Evolutionary conservation across 805 yeast species (phyloP).

Genomic region (Barnettozyma salicaria): DNA sequence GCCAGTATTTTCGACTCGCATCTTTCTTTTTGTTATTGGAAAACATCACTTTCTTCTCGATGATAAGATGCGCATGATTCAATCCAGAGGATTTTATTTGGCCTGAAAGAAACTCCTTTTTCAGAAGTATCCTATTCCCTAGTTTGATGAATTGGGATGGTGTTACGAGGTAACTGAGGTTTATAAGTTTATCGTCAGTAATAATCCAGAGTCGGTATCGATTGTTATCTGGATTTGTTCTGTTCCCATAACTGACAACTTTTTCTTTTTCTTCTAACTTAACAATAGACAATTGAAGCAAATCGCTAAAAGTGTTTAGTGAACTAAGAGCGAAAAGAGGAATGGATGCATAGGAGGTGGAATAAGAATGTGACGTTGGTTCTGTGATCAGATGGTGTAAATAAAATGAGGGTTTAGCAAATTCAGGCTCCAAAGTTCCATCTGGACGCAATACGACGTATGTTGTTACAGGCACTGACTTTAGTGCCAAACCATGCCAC

Average conservation of each 20-base stretch:
- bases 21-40: constrained; percentile 1
- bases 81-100: constrained; percentile 22
- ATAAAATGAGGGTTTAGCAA: constrained; percentile 31
- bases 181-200: constrained; percentile 10
- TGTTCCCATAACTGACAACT: constrained; percentile 1
- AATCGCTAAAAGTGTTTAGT: constrained; percentile 22
- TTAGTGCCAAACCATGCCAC: constrained; percentile 50
- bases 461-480: constrained; percentile 34
- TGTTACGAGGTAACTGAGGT: constrained; percentile 18
- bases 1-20: constrained; percentile 30
- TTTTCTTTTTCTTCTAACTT: constrained; percentile 15
- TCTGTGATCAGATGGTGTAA: constrained; percentile 27
- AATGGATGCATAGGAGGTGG: constrained; percentile 19
- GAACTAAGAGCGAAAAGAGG: constrained; percentile 31
- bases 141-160: constrained; percentile 28
- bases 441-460: constrained; percentile 27
- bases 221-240: constrained; percentile 4
- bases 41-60: constrained; percentile 28
- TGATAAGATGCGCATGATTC: constrained; percentile 26
- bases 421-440: constrained; percentile 28
- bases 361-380: constrained; percentile 6
- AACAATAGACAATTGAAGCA: constrained; percentile 15
- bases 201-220: constrained; percentile 23
- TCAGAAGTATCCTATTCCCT: constrained; percentile 21
- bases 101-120: constrained; percentile 15